Percentiles rank a stretch among this genome's conserved stretches.
Evolutionary conservation across 352 stramenopile species (phyloP).

Genomic region (Detonula confervacea): DNA sequence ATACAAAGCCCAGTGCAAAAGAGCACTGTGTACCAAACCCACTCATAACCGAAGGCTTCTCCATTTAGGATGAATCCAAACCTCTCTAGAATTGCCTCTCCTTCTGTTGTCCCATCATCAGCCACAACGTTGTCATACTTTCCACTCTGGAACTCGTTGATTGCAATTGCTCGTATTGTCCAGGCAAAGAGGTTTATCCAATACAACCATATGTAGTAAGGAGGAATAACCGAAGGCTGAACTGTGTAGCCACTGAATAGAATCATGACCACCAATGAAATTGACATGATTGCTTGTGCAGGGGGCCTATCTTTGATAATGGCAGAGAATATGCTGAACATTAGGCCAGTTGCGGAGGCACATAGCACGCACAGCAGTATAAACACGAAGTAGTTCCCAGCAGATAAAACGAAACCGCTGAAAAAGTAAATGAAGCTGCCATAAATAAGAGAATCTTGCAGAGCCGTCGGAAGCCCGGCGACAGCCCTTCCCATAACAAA

Average conservation of each 20-base stretch:
- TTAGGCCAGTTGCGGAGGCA: conserved; percentile 51
- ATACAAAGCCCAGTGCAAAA: conserved; percentile 49
- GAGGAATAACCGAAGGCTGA: conserved; percentile 55
- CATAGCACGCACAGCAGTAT: conserved; percentile 56
- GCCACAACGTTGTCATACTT: conserved; percentile 50
- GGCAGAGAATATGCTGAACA: conserved; percentile 71
- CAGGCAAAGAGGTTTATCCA: conserved; percentile 75
- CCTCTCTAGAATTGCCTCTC: conserved; percentile 55
- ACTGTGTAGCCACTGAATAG: conserved; percentile 73
- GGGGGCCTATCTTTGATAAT: conserved; percentile 57
- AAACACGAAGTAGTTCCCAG: conserved; percentile 75
- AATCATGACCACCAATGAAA: conserved; percentile 59
- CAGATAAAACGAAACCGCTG: conserved; percentile 59
- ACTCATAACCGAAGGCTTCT: conserved; percentile 52
- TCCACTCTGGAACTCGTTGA: conserved; percentile 70
- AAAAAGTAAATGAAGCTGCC: conserved; percentile 80
- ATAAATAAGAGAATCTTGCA: conserved; percentile 76
- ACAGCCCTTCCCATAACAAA: conserved; percentile 78
- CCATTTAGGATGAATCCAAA: conserved; percentile 65
- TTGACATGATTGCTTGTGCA: conserved; percentile 60
- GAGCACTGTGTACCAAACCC: conserved; percentile 57
- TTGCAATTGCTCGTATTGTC: conserved; percentile 55
- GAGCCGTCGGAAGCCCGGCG: conserved; percentile 59
- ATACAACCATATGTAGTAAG: conserved; percentile 66
- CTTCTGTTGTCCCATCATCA: conserved; percentile 44